Conservation (phyloP, 2,329 filamentous ascomycete genomes). For the Fusarium sp. region DNA sequence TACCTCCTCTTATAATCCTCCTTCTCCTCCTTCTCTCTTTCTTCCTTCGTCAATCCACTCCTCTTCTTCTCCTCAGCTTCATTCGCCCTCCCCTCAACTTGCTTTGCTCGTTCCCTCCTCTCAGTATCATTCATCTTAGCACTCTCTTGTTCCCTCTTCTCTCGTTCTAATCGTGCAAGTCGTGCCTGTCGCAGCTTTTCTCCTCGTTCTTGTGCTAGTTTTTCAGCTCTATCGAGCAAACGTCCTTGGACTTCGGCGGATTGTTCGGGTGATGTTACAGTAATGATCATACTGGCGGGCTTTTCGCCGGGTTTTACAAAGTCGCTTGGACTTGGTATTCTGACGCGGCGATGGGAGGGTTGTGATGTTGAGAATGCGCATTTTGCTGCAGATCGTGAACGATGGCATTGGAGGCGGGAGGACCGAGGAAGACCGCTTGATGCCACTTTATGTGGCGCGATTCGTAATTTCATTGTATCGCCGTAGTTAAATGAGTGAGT, state of each 20-base stretch:
- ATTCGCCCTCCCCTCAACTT: not conserved
- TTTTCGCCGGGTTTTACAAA: not conserved
- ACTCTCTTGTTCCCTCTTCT: conserved; percentile 16
- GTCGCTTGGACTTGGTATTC: not conserved
- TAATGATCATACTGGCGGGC: not conserved
- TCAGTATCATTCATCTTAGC: conserved; percentile 13
- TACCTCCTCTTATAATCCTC: conserved; percentile 59
- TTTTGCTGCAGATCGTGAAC: conserved; percentile 1
- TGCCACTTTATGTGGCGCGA: conserved; percentile 1
- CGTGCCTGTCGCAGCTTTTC: conserved; percentile 13
- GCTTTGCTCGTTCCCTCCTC: conserved; percentile 24
- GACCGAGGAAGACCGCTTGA: not conserved
- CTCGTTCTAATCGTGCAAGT: not conserved
- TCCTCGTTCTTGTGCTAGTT: conserved; percentile 4
- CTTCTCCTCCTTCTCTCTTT: conserved; percentile 35
- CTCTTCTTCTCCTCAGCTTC: not conserved
- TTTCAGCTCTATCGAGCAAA: not conserved
- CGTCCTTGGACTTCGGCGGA: not conserved
- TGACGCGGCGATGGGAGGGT: not conserved
- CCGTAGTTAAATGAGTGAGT: not conserved
- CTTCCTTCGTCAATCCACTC: conserved; percentile 25
- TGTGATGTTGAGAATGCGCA: conserved; percentile 25
- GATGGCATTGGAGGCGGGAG: not conserved
- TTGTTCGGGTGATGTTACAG: not conserved
- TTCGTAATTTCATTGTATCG: conserved; percentile 10